phyloP scores from a whole-genome alignment of 176 grass and related monocot species.

The Oryza punctata region DNA sequence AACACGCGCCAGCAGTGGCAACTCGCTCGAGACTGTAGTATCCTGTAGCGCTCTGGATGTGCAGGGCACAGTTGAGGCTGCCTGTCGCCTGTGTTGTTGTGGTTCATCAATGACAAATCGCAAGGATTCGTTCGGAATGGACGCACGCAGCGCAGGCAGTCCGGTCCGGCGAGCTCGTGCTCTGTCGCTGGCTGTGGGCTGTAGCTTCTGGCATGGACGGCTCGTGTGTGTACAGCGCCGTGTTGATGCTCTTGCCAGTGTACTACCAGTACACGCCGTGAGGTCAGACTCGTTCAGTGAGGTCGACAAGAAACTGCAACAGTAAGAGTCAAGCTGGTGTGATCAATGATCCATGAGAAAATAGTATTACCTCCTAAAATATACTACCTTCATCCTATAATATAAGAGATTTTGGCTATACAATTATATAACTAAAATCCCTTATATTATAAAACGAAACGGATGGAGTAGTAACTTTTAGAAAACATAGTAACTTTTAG shows the following conservation, averaged over 20 bases:
- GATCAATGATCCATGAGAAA: too few species aligned
- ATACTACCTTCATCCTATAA: too few species aligned
- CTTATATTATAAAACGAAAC: too few species aligned
- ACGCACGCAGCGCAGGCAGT: background rate
- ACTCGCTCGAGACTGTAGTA: slow-evolving; percentile 13
- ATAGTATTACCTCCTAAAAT: too few species aligned
- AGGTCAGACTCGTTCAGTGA: background rate
- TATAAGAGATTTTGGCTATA: too few species aligned
- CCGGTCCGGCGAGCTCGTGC: background rate
- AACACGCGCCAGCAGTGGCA: background rate
- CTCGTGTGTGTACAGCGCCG: background rate
- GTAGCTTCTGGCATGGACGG: background rate
- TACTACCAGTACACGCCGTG: background rate
- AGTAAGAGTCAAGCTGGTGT: background rate
- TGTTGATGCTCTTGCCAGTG: background rate
- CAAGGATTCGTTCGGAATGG: slow-evolving; percentile 29
- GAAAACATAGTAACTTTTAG: too few species aligned
- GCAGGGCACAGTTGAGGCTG: background rate
- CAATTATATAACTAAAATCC: too few species aligned
- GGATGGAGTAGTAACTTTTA: too few species aligned
- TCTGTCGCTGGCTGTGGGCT: background rate
- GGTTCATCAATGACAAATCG: slow-evolving; percentile 31
- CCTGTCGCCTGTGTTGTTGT: background rate
- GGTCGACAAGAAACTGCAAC: background rate
- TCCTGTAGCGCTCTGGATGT: background rate